These are phyloP conservation scores for Takashimella koratensis DNA, from an alignment of 1,284 basidiomycete genomes.

Conservation along the genomic window DNA sequence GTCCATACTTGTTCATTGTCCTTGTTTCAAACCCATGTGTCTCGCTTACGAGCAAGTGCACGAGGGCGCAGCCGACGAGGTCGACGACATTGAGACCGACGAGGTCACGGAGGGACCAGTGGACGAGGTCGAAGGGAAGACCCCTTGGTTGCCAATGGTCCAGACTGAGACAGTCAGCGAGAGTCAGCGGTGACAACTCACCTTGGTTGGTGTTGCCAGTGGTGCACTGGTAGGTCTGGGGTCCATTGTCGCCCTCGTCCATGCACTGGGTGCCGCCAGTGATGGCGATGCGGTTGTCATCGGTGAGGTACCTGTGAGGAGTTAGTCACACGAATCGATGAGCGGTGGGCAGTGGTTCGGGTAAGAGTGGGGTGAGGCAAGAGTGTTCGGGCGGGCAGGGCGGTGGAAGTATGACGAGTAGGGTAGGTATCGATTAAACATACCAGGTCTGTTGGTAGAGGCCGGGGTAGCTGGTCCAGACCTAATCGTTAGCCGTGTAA, in stretches of 20 bases:
- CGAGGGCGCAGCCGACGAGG: neutral
- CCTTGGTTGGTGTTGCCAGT: constrained; percentile 33
- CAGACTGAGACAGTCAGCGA: neutral
- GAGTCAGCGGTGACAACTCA: constrained; percentile 4
- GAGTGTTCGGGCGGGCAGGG: too few species aligned
- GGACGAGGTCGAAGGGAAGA: neutral
- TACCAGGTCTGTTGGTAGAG: constrained; percentile 26
- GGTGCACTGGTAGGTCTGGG: constrained; percentile 37
- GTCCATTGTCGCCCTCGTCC: constrained; percentile 24
- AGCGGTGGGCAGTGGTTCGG: too few species aligned
- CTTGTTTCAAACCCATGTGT: too few species aligned
- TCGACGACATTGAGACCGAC: neutral
- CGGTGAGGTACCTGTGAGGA: constrained; percentile 30
- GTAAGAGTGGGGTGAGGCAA: too few species aligned
- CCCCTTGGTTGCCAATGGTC: neutral
- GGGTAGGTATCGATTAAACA: too few species aligned
- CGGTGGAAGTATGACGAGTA: too few species aligned
- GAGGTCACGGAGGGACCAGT: too few species aligned
- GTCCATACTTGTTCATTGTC: too few species aligned
- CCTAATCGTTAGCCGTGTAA: constrained; percentile 1
- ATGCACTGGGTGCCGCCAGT: constrained; percentile 36
- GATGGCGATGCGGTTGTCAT: constrained; percentile 36
- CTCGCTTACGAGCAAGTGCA: neutral
- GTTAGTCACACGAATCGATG: too few species aligned
- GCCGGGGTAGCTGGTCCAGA: constrained; percentile 22